Base-by-base conservation (phyloP, 2,329 filamentous ascomycete genomes). In the Lecanoromycetidae sp. region DNA sequence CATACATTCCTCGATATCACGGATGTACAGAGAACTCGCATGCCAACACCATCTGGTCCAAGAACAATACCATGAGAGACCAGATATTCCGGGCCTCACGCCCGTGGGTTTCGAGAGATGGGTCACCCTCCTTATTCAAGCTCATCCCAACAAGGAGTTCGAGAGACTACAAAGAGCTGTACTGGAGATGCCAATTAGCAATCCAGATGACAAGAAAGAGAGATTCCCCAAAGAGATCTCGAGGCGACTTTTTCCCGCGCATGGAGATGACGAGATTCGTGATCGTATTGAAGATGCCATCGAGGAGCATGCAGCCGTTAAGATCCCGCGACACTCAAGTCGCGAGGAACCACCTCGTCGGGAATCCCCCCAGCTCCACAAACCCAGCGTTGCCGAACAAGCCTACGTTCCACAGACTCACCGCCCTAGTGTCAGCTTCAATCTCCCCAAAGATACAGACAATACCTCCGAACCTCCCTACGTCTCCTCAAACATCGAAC, bases 201-300 rank as follows among this genome's bases (percentile, higher is more conserved):
- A 80, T 46, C 71, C 78, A 0, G 72, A 79, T 36, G 75, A 82
- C 39, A 75, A 72, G 53, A 77, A 75, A 9, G 84, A 88, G 61
- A 71, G 83, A 2, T 80, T 93, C 46, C 87, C 87, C 0, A 87
- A 85, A 54, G 80, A 87, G 55, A 71, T 94, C 2, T 80, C 84
- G 1, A 72, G 86, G 33, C 74, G 82, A 43, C 69, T 91, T 3
- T 76, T 94, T 32, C 87, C 87, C 0, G 66, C 68, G 0, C 61
- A 63, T 6, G 69, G 74, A 1, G 77, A 86, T 54, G 57, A 71
- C 0, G 66, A 74, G 26, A 67, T 76, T 1, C 74, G 77, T 46
- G 75, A 79, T 51, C 66, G 76, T 17, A 66, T 88, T 7, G 74
- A 79, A 15, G 70, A 75, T 35, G 72, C 75, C 1, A 68, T 88